Conservation (phyloP, 31 red algal species). For the Bonnemaisonia californica region DNA sequence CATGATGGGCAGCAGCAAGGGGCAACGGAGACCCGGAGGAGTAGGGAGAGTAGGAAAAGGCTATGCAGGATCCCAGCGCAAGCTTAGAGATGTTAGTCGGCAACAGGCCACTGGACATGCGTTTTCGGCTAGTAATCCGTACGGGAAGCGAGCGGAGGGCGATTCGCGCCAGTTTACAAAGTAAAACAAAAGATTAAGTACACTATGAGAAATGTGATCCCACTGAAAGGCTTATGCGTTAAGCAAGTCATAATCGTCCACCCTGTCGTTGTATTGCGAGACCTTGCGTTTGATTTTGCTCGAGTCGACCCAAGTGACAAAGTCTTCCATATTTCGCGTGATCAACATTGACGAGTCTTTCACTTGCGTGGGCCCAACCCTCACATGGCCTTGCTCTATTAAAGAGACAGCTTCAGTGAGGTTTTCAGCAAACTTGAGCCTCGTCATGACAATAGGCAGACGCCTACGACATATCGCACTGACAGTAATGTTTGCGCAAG, state of each 20-base stretch:
- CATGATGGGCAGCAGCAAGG: constrained; percentile 73
- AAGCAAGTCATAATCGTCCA: constrained; percentile 95
- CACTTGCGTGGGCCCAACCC: constrained; percentile 83
- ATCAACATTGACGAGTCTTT: constrained; percentile 89
- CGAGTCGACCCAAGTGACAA: constrained; percentile 95
- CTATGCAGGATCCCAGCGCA: constrained; percentile 49
- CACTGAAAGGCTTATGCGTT: constrained; percentile 76
- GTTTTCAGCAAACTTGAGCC: constrained; percentile 93
- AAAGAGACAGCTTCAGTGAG: constrained; percentile 78
- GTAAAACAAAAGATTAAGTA: constrained; percentile 12
- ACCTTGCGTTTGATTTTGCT: constrained; percentile 98
- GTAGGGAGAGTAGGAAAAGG: constrained; percentile 83
- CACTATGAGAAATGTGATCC: too few relatives aligned
- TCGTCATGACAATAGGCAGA: constrained; percentile 89
- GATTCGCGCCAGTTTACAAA: constrained; percentile 80
- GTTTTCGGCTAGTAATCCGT: constrained; percentile 91
- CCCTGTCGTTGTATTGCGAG: constrained; percentile 81
- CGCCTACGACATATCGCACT: constrained; percentile 91
- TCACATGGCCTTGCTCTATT: constrained; percentile 93
- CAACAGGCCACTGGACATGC: constrained; percentile 77
- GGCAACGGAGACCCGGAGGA: constrained; percentile 69
- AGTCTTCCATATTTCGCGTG: constrained; percentile 97
- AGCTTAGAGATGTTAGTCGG: constrained; percentile 65
- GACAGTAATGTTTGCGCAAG: constrained; percentile 81
- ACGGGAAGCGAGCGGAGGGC: constrained; percentile 71